Base-by-base conservation (phyloP, 768 basidiomycete species). In the Russula brevipes region DNA sequence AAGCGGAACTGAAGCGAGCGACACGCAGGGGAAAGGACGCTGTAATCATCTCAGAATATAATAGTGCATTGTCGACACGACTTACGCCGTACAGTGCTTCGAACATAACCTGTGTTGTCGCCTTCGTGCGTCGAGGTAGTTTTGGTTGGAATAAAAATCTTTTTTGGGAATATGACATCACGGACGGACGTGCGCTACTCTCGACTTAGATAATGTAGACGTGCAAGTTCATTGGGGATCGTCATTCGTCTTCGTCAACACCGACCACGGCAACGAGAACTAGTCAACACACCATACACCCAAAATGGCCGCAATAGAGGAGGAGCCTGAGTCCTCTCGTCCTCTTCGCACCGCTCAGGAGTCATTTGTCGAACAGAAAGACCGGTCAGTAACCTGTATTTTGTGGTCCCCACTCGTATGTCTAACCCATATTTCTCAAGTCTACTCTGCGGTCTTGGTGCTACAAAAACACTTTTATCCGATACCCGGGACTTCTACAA, bases 401-500 rank as follows among this genome's bases (percentile, higher is more conserved):
- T 19, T 54, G 12, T 49, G n/a, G 2, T 16, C n/a, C 36, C 31
- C 24, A 30, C 9, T 24, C 24, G 12, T 10, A 35, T 47, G 3
- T 30, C 9, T 45, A 14, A 41, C 39, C 58, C 33, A 49, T 55
- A 17, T 44, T 45, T 39, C 33, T 69, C 33, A 66, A 93, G 91
- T 41, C 79, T 97, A 61, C 81, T 91, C 36, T 78, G 78, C 55
- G 93, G 89, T n/a, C 83, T 97, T 67, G 84, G 88, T 69, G 78
- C 83, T 0, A 85, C 94, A 42, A 82, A 84, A 69, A 69, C 76
- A 11, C 81, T 98, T 49, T 78, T 97, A 44, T 75, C 74, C 54
- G 88, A 88, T 69, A 75, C 98, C 24, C 82, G 84, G 54, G 77
- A 78, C 55, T 97, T 96, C 79, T 96, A 91, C 77, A 86, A 87